These are phyloP conservation scores for Corymbia citriodora DNA, from an alignment of 441 rosid species.

Conservation along the genomic window DNA sequence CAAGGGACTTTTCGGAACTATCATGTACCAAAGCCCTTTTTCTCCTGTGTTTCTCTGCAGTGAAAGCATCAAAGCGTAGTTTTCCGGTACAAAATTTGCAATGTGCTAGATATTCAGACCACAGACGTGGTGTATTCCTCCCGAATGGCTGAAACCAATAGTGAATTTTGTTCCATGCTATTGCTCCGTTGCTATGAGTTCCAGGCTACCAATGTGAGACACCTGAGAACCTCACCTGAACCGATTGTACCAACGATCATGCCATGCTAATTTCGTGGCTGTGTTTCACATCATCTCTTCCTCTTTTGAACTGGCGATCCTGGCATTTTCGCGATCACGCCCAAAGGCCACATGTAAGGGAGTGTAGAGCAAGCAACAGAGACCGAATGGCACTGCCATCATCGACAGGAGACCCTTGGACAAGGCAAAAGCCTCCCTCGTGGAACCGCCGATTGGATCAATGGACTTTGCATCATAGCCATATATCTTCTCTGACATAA, in stretches of 20 bases:
- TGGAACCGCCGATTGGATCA: slow-evolving; percentile 60
- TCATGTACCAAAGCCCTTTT: background rate
- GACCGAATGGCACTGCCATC: slow-evolving; percentile 89
- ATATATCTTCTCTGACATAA: slow-evolving; percentile 74
- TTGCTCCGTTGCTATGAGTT: background rate
- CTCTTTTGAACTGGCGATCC: slow-evolving; percentile 36
- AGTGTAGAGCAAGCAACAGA: slow-evolving; percentile 82
- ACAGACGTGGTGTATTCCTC: background rate
- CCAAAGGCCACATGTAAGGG: slow-evolving; percentile 63
- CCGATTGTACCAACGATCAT: background rate
- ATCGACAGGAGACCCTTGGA: slow-evolving; percentile 85
- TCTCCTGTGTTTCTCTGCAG: background rate
- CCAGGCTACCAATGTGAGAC: background rate
- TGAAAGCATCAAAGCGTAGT: background rate
- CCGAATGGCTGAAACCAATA: background rate
- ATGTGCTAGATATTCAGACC: background rate
- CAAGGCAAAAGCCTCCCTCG: slow-evolving; percentile 62
- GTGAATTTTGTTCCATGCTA: background rate
- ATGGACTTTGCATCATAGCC: slow-evolving; percentile 79
- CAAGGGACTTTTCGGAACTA: background rate
- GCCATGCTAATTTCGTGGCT: background rate
- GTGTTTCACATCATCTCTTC: slow-evolving; percentile 21
- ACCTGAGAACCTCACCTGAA: background rate
- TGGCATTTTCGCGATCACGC: slow-evolving; percentile 71
- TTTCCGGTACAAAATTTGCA: background rate